Base-by-base conservation (phyloP, 345 rosid species). In the Lepidium sativum region DNA sequence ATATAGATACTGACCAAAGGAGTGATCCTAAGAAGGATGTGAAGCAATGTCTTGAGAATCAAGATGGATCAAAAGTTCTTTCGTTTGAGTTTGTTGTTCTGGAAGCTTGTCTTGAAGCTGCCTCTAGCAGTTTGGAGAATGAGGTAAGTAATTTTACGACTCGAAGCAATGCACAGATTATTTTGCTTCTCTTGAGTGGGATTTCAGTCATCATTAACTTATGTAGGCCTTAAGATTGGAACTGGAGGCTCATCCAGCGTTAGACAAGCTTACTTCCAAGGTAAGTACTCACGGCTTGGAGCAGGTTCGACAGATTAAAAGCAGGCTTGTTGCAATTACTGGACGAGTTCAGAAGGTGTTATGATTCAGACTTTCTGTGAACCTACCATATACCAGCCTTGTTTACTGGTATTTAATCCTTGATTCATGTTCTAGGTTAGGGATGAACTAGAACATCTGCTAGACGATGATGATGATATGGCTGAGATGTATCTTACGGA, bases 381-480 rank as follows among this genome's bases (percentile, higher is more conserved):
- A 20, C 16, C 41, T 58, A 65, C 20, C 55, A 20, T 45, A 37
- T 6, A 3, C 45, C 54, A 7, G 29, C 71, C 12, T 23, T 35
- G 44, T 58, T 47, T 40, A 23, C 45, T 27, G 53, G 18, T 29
- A 17, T 29, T 31, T 51, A 29, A 32, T 9, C 59, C 45, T 50
- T 18, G 13, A 14, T 49, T 5, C 60, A 3, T 16, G 18, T 9
- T 65, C 60, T 74, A 94, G 99, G 96, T 94, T 11, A 76, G 99
- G 77, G 96, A 90, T 75, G 96, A 90, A 53, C 73, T 92, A 62
- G 98, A 89, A 72, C 91, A 92, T 58, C 76, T 92, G 66, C 82
- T 92, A 66, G 98, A 92, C 69, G 97, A 89, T 69, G 98, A 87
- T 67, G 98, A 86, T 23, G 98, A 92, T 74, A 92, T 92, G 97